phyloP scores from a whole-genome alignment of 352 stramenopile species.

The Phytophthora pinifolia region DNA sequence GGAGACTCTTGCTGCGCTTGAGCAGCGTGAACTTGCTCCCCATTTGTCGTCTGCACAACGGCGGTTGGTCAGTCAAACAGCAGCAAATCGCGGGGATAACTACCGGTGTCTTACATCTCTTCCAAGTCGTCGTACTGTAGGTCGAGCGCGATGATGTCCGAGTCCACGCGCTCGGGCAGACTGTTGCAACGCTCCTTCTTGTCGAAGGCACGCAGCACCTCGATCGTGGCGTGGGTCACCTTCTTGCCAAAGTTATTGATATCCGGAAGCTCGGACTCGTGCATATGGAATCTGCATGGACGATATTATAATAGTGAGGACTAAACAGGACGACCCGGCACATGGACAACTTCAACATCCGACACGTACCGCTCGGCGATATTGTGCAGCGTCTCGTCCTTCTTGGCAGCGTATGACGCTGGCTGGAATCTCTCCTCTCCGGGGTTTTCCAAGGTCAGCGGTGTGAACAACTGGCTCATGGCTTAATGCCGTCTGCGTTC shows the following conservation, averaged over 20 bases:
- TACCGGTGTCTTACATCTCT: conserved; percentile 4
- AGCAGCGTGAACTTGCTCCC: conserved; percentile 7
- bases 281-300: conserved; percentile 43
- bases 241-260: conserved; percentile 52
- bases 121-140: conserved; percentile 20
- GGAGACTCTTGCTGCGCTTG: conserved; percentile 20
- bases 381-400: conserved; percentile 10
- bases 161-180: conserved; percentile 29
- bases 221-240: conserved; percentile 40
- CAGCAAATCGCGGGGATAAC: conserved; percentile 5
- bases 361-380: conserved; percentile 12
- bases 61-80: not conserved
- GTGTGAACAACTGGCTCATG: conserved; percentile 9
- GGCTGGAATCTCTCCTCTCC: not conserved
- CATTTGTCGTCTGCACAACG: conserved; percentile 14
- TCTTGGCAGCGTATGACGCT: not conserved
- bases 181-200: conserved; percentile 49
- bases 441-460: conserved; percentile 3
- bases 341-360: not conserved
- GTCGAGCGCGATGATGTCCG: conserved; percentile 9
- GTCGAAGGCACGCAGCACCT: conserved; percentile 43
- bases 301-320: not conserved
- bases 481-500: not conserved
- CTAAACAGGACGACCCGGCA: not conserved
- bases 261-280: conserved; percentile 47